Evolutionary conservation across 164 flowering plant species (phyloP).

Genomic region (Taxillus chinensis): DNA sequence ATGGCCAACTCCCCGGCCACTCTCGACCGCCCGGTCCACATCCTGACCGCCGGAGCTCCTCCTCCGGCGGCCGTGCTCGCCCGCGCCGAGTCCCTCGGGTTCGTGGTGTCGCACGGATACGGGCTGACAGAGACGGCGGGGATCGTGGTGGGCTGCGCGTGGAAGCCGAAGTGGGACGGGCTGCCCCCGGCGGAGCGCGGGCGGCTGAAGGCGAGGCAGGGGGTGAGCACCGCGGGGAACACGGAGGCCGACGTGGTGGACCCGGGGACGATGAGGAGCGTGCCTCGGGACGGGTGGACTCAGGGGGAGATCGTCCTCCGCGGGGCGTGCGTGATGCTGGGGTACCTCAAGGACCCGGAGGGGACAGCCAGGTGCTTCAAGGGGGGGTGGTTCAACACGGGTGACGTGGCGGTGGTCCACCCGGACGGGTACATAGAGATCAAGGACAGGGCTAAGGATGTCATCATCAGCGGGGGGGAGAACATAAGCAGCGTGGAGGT

Average conservation of each 20-base stretch:
- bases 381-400: conserved; percentile 1
- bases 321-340: neutral
- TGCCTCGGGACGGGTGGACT: neutral
- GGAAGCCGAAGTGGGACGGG: conserved; percentile 1
- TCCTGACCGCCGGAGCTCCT: conserved; percentile 1
- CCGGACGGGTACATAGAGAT: conserved; percentile 3
- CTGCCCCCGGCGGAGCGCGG: neutral
- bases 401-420: conserved; percentile 1
- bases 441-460: conserved; percentile 4
- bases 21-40: neutral
- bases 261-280: neutral
- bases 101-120: neutral
- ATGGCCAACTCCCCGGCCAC: neutral
- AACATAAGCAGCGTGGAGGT: conserved; percentile 2
- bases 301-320: neutral
- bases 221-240: too few species aligned
- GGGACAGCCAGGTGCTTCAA: neutral
- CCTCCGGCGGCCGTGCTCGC: neutral
- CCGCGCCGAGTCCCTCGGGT: neutral
- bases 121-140: conserved; percentile 2
- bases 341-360: conserved; percentile 2
- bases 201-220: neutral
- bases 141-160: neutral
- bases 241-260: conserved; percentile 1
- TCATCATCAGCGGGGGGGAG: conserved; percentile 4